phyloP scores from a whole-genome alignment of 1,284 basidiomycete genomes.

The Ustilago lituana region DNA sequence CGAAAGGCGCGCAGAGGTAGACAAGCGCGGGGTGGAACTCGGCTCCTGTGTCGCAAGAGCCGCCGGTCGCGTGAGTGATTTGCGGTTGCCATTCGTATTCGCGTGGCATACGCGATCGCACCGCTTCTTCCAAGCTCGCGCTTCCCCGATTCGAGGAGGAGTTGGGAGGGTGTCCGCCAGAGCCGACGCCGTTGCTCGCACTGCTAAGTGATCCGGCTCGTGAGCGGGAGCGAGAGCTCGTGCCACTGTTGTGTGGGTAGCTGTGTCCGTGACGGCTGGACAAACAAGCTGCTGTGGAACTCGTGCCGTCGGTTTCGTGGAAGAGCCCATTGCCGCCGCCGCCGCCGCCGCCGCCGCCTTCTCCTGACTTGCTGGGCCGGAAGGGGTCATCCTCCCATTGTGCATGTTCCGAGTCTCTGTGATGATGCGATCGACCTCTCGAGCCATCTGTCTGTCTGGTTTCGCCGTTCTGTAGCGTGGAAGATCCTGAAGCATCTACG shows the following conservation, averaged over 20 bases:
- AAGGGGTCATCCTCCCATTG: slow-evolving; percentile 19
- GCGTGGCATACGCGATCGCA: slow-evolving; percentile 49
- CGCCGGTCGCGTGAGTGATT: slow-evolving; percentile 7
- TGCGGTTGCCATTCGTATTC: slow-evolving; percentile 57
- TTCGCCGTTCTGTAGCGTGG: not conserved
- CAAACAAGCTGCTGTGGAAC: not conserved
- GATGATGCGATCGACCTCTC: slow-evolving; percentile 11
- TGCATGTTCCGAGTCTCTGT: not conserved
- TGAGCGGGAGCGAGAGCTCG: slow-evolving; percentile 32
- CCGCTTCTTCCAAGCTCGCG: slow-evolving; percentile 15
- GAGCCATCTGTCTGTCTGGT: not conserved
- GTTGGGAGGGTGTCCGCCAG: not conserved
- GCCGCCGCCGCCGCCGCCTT: slow-evolving; percentile 2
- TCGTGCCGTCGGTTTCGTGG: not conserved
- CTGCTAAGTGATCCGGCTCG: slow-evolving; percentile 36
- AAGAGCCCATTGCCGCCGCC: slow-evolving; percentile 1
- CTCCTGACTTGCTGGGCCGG: slow-evolving; percentile 10
- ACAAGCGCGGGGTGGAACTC: slow-evolving; percentile 66
- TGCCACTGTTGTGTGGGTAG: slow-evolving; percentile 20
- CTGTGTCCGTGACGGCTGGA: slow-evolving; percentile 6
- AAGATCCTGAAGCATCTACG: not conserved
- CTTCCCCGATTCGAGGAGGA: not conserved
- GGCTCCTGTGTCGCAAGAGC: slow-evolving; percentile 4
- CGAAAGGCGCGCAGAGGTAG: slow-evolving; percentile 65
- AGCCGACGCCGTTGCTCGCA: not conserved